Conservation (phyloP, 306 rosid genomes). For the Vigna mungo region DNA sequence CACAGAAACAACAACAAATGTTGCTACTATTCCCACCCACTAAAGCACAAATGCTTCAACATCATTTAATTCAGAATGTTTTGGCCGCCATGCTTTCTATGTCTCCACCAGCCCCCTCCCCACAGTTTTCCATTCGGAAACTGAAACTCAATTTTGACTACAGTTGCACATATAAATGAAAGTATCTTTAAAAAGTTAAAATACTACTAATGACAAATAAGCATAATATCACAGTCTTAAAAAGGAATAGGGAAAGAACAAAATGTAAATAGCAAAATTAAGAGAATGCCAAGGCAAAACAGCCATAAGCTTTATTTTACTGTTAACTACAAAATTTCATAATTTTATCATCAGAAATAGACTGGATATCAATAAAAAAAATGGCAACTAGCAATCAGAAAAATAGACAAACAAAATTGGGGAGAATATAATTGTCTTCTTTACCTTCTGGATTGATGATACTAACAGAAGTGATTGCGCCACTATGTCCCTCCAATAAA, state of each 20-base stretch:
- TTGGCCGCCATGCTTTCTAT: not conserved
- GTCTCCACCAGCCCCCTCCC: not conserved
- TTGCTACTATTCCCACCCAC: constrained; percentile 11
- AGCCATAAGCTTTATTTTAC: not conserved
- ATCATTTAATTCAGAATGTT: not conserved
- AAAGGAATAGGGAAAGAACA: constrained; percentile 18
- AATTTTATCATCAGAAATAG: constrained; percentile 20
- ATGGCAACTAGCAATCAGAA: constrained; percentile 1
- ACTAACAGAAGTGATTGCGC: constrained; percentile 74
- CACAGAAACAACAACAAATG: not conserved
- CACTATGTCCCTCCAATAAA: constrained; percentile 83
- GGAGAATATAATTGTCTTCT: not conserved
- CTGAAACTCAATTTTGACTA: not conserved
- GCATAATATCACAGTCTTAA: not conserved
- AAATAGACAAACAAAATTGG: not conserved
- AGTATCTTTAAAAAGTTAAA: not conserved
- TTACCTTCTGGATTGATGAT: constrained; percentile 69
- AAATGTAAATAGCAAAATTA: not conserved
- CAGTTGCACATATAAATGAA: not conserved
- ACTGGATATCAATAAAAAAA: not conserved
- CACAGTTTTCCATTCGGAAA: not conserved
- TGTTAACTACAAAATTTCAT: not conserved
- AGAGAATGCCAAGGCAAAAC: constrained; percentile 24
- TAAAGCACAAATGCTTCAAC: not conserved
- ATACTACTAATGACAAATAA: not conserved